These are phyloP conservation scores for Cytospora piceicola DNA, from an alignment of 2,329 filamentous ascomycete genomes.

Conservation along the genomic window DNA sequence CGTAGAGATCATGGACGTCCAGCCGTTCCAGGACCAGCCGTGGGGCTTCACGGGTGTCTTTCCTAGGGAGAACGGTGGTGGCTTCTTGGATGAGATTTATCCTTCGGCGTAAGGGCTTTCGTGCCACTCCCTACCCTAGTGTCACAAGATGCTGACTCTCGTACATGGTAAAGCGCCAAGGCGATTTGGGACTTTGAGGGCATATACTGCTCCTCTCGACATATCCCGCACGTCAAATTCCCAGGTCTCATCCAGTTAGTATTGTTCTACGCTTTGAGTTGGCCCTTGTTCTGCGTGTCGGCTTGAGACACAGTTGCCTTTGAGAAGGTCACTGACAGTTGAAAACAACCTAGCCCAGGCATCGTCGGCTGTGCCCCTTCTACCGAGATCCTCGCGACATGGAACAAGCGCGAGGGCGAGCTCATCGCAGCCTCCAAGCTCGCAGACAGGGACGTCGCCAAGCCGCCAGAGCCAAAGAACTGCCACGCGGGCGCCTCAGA, in stretches of 20 bases:
- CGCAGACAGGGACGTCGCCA: constrained; percentile 69
- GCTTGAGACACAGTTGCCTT: not conserved
- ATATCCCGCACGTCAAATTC: constrained; percentile 86
- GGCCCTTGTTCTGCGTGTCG: not conserved
- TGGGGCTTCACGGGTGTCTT: constrained; percentile 94
- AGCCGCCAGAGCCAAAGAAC: constrained; percentile 73
- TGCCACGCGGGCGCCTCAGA: constrained; percentile 70
- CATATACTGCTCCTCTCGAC: constrained; percentile 76
- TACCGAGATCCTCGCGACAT: constrained; percentile 73
- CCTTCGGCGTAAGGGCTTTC: constrained; percentile 68
- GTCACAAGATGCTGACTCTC: not conserved
- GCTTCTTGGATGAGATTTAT: constrained; percentile 86
- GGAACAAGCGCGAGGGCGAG: constrained; percentile 83
- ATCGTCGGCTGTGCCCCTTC: constrained; percentile 90
- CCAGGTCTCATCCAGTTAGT: constrained; percentile 76
- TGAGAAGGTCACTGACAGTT: not conserved
- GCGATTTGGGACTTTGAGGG: constrained; percentile 63
- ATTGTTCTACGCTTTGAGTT: not conserved
- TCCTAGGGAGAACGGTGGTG: constrained; percentile 78
- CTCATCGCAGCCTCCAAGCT: constrained; percentile 72
- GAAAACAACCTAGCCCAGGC: constrained; percentile 57
- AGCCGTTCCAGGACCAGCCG: constrained; percentile 81
- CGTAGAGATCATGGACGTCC: constrained; percentile 91
- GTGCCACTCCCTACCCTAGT: constrained; percentile 9
- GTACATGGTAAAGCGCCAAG: constrained; percentile 48